Conservation (phyloP, 768 basidiomycete genomes). For the Rickenella mellea region DNA sequence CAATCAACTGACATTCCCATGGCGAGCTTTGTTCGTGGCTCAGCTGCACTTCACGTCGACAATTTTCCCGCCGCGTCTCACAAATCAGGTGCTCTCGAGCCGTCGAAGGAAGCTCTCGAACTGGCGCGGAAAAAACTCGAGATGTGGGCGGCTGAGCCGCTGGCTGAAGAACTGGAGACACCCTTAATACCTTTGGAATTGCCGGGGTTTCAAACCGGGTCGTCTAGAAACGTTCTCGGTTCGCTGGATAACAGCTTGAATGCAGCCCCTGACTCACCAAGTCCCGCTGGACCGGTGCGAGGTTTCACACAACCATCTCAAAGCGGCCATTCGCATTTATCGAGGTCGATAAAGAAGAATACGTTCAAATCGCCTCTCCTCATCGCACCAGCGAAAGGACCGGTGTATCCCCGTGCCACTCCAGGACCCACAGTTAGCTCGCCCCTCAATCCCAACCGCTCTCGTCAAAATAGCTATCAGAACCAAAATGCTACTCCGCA, state of each 20-base stretch:
- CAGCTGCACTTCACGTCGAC: no score
- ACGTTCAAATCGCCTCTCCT: constrained; percentile 40
- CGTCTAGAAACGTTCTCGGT: constrained; percentile 24
- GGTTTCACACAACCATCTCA: constrained; percentile 6
- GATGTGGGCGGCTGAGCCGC: constrained; percentile 10
- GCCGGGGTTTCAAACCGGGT: constrained; percentile 5
- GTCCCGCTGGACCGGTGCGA: constrained; percentile 3
- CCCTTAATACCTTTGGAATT: constrained; percentile 2
- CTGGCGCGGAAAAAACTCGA: constrained; percentile 44
- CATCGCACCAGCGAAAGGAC: constrained; percentile 11
- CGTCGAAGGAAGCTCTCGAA: constrained; percentile 44
- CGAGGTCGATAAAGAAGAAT: no score
- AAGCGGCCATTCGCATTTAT: no score
- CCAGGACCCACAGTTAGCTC: constrained; percentile 1
- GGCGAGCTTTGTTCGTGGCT: no score
- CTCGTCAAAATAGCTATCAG: not conserved
- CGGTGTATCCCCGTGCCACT: not conserved
- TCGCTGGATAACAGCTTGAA: constrained; percentile 26
- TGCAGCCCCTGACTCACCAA: constrained; percentile 11
- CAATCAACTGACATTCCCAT: no score
- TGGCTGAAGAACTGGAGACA: not conserved
- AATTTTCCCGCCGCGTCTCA: constrained; percentile 11
- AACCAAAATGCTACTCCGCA: constrained; percentile 25
- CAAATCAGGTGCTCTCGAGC: constrained; percentile 24
- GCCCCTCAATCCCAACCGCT: constrained; percentile 9